phyloP scores from a whole-genome alignment of 2,329 filamentous ascomycete species.

The Chalara sp. region DNA sequence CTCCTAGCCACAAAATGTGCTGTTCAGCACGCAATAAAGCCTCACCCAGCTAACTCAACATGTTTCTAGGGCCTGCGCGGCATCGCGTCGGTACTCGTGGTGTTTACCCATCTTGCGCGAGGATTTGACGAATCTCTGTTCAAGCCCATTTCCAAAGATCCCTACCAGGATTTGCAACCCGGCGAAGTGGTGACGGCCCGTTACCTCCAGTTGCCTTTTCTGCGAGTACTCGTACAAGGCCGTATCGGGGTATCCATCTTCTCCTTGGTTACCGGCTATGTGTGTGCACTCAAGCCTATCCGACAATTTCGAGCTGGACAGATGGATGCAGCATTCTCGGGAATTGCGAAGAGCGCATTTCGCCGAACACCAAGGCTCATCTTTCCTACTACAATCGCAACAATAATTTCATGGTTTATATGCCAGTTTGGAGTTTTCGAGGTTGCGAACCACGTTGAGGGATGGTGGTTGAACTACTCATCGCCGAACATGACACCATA shows the following conservation, averaged over 20 bases:
- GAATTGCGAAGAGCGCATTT: conserved; percentile 50
- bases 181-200: conserved; percentile 17
- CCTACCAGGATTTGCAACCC: conserved; percentile 33
- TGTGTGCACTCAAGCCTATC: conserved; percentile 56
- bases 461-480: conserved; percentile 50
- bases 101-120: conserved; percentile 46
- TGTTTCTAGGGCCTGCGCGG: conserved; percentile 44
- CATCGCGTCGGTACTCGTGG: conserved; percentile 46
- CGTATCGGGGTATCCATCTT: conserved; percentile 62
- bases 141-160: conserved; percentile 32
- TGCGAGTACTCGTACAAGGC: conserved; percentile 53
- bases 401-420: conserved; percentile 46
- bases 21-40: conserved; percentile 1
- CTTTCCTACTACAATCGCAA: conserved; percentile 49
- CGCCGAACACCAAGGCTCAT: conserved; percentile 51
- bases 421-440: conserved; percentile 51
- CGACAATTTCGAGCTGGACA: conserved; percentile 47
- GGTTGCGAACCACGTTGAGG: conserved; percentile 48
- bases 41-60: conserved; percentile 1
- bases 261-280: conserved; percentile 58
- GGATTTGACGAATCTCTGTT: conserved; percentile 46
- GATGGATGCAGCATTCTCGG: conserved; percentile 43
- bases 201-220: conserved; percentile 49
- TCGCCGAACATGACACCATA: conserved; percentile 36
- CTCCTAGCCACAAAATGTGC: background rate